Conservation (phyloP, 108 stramenopile species). For the Schizochytrium sp. region DNA sequence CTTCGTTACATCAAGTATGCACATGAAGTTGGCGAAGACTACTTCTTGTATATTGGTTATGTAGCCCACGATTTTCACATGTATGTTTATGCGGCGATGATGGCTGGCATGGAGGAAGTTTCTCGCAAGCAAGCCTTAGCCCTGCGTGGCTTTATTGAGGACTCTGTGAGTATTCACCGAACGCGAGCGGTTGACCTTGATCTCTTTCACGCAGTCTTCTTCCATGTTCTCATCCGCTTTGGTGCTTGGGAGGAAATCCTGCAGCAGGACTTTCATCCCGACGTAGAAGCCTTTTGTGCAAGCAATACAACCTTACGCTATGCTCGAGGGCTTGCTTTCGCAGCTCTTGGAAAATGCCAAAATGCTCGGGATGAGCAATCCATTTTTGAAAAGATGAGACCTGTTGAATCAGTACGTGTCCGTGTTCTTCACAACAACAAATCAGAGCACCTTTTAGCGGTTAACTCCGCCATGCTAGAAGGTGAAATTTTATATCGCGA, state of each 20-base stretch:
- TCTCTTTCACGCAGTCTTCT: slow-evolving; percentile 53
- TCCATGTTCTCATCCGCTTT: slow-evolving; percentile 64
- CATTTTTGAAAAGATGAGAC: slow-evolving; percentile 24
- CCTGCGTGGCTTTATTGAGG: slow-evolving; percentile 59
- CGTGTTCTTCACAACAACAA: slow-evolving; percentile 71
- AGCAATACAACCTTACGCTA: slow-evolving; percentile 63
- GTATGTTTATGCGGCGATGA: slow-evolving; percentile 59
- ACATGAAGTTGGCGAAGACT: slow-evolving; percentile 7
- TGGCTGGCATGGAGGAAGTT: slow-evolving; percentile 54
- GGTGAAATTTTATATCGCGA: slow-evolving; percentile 73
- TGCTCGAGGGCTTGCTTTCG: slow-evolving; percentile 70
- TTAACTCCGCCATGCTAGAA: slow-evolving; percentile 67
- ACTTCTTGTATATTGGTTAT: slow-evolving; percentile 45
- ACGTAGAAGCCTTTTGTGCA: slow-evolving; percentile 63
- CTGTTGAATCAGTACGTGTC: not conserved
- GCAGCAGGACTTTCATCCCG: slow-evolving; percentile 61
- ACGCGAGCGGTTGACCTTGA: slow-evolving; percentile 63
- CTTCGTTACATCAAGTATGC: slow-evolving; percentile 63
- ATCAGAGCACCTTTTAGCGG: slow-evolving; percentile 65
- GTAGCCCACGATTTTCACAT: slow-evolving; percentile 59
- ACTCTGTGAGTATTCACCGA: slow-evolving; percentile 60
- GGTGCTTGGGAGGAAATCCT: slow-evolving; percentile 72
- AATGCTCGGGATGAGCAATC: slow-evolving; percentile 69
- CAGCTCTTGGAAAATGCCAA: slow-evolving; percentile 63
- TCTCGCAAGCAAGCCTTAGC: slow-evolving; percentile 25